These are phyloP conservation scores for Macrophomina tecta DNA, from an alignment of 2,329 filamentous ascomycete genomes.

Conservation along the genomic window DNA sequence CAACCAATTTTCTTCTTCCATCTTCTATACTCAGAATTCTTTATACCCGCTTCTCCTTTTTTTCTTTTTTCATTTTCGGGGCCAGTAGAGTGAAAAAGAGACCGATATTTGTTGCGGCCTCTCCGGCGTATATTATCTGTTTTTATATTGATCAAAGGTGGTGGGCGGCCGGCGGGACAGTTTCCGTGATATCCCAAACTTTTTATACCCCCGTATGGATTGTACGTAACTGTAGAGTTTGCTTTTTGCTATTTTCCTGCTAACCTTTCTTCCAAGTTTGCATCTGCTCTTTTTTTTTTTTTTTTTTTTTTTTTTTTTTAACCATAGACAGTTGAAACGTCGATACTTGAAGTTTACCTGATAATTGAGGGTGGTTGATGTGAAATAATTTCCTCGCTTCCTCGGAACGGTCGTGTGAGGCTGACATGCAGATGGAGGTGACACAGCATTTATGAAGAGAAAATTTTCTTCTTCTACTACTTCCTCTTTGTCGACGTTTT, in stretches of 20 bases:
- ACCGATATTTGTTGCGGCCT: slow-evolving; percentile 1
- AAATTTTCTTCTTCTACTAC: not conserved
- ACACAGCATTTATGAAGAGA: not conserved
- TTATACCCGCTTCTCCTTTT: slow-evolving; percentile 19
- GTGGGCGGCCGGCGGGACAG: slow-evolving; percentile 25
- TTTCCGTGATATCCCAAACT: slow-evolving; percentile 17
- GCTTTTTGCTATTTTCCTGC: not conserved
- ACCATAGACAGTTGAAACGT: slow-evolving; percentile 7
- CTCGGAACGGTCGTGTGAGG: not conserved
- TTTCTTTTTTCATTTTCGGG: slow-evolving; percentile 3
- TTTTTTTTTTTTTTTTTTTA: not conserved
- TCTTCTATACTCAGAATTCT: not conserved
- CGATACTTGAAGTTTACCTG: slow-evolving; percentile 12
- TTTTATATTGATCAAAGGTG: not conserved
- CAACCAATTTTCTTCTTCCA: slow-evolving; percentile 6
- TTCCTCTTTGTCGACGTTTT: not conserved
- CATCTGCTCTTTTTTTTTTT: not conserved
- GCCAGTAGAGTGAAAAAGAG: slow-evolving; percentile 19
- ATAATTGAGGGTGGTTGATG: slow-evolving; percentile 15
- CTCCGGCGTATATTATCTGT: slow-evolving; percentile 12
- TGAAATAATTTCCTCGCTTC: not conserved
- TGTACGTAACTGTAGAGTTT: slow-evolving; percentile 18
- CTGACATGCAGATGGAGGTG: not conserved
- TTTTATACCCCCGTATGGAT: slow-evolving; percentile 24
- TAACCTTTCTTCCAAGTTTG: not conserved